phyloP scores from a whole-genome alignment of 768 basidiomycete species.

The Lactarius deliciosus region DNA sequence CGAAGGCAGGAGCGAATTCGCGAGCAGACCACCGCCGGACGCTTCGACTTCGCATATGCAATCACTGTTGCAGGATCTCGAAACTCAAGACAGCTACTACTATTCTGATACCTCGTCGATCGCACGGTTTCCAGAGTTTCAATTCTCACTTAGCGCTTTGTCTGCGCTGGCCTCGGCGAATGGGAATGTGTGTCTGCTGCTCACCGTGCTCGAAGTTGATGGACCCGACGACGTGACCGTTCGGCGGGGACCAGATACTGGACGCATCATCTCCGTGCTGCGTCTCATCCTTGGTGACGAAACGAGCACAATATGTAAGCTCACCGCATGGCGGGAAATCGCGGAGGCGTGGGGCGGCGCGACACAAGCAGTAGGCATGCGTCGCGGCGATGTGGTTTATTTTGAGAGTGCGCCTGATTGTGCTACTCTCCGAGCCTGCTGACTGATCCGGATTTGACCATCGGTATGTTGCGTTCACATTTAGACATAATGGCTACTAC shows the following conservation, averaged over 20 bases:
- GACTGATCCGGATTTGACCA: constrained; percentile 17
- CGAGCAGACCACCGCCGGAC: constrained; percentile 17
- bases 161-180: constrained; percentile 43
- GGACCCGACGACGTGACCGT: constrained; percentile 68
- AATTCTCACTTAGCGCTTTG: constrained; percentile 65
- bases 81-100: constrained; percentile 39
- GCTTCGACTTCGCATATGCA: constrained; percentile 16
- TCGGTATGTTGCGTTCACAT: background rate
- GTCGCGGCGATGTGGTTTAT: constrained; percentile 70
- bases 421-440: background rate
- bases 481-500: constrained; percentile 54
- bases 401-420: constrained; percentile 56
- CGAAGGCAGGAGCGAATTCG: constrained; percentile 1
- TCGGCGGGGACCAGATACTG: constrained; percentile 69
- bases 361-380: constrained; percentile 45
- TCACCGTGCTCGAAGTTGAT: constrained; percentile 73
- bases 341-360: constrained; percentile 71
- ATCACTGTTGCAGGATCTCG: constrained; percentile 7
- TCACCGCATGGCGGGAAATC: constrained; percentile 76
- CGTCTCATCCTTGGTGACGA: constrained; percentile 76
- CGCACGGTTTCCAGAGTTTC: constrained; percentile 68
- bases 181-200: constrained; percentile 54
- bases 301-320: constrained; percentile 61
- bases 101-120: constrained; percentile 73
- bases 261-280: constrained; percentile 64